phyloP scores from a whole-genome alignment of 805 yeast species.

The Saturnispora ahearnii region DNA sequence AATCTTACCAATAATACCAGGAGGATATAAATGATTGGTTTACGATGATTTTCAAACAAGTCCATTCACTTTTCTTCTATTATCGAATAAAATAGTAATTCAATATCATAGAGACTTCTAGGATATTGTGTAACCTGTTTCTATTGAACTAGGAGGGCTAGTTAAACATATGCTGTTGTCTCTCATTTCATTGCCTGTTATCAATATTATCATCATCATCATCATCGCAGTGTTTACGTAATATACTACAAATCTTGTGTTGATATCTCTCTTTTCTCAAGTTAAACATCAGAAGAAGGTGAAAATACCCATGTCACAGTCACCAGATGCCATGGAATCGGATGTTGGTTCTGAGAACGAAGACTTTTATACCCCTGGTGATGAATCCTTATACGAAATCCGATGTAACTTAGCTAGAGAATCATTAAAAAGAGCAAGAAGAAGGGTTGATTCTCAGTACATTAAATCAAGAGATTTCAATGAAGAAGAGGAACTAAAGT shows the following conservation, averaged over 20 bases:
- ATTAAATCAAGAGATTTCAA: constrained; percentile 26
- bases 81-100: too few relatives aligned
- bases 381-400: constrained; percentile 39
- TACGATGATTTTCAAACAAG: too few relatives aligned
- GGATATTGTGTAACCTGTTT: not conserved
- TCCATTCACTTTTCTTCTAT: too few relatives aligned
- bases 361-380: constrained; percentile 81
- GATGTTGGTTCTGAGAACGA: constrained; percentile 40
- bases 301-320: not conserved
- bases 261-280: not conserved
- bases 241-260: not conserved
- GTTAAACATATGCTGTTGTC: not conserved
- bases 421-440: constrained; percentile 40
- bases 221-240: not conserved
- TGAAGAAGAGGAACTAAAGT: constrained; percentile 10
- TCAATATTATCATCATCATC: not conserved
- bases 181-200: not conserved
- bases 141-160: not conserved
- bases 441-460: constrained; percentile 32
- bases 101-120: too few relatives aligned
- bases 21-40: too few relatives aligned
- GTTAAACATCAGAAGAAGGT: not conserved
- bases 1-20: too few relatives aligned
- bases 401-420: constrained; percentile 43
- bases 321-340: not conserved